Base-by-base conservation (phyloP, 164 flowering plant genomes). In the Aristolochia contorta region DNA sequence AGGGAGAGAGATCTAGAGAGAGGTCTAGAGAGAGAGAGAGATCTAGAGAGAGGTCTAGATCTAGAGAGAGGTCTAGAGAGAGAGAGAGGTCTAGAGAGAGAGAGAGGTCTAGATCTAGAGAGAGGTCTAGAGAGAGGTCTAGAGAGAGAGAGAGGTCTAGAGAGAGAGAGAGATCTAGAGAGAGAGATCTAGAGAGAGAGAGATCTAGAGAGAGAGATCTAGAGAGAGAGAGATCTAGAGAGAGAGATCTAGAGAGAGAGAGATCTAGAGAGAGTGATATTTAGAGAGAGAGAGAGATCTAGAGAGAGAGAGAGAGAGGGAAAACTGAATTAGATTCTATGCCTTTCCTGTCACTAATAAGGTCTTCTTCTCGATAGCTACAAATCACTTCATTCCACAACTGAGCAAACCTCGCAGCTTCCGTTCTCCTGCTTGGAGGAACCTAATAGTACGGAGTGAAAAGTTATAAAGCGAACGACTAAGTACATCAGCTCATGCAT, bases 371-470 rank as follows among this genome's bases (percentile, higher is more conserved):
- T 7, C 99, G 89, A 71, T 91, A 91, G 71, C 95, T 77, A 65
- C 83, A 75, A 45, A 94, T 89, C 19, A 94, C 72, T 81, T 94
- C 96, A 79, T 91, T 94, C 99, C 99, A 94, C 48, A 94, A 63
- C 70, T 91, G 99, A 70, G 96, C 89, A 72, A 94, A 94, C 67
- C 84, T 94, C 56, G 97, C 96, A 68, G 97, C 99, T 77, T 91
- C 99, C 70, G 79, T 85, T 80, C 96, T 89, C 72, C 77, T 86
- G 79, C 83, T 81, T 70, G 84, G 84, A 33, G 81, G 67, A 56
- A 72, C 85, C 99, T 91, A 64, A 16, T 55, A 49, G 66, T 54
- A 22, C 33, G 24, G 51, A 52, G 54, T 57, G n/a, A 32, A 67
- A 33, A 15, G 12, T 53, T 53, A 49, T 15, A 2, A 53, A 22